These are phyloP conservation scores for Picochlorum sp. DNA, from an alignment of 139 green algal genomes.

Conservation along the genomic window DNA sequence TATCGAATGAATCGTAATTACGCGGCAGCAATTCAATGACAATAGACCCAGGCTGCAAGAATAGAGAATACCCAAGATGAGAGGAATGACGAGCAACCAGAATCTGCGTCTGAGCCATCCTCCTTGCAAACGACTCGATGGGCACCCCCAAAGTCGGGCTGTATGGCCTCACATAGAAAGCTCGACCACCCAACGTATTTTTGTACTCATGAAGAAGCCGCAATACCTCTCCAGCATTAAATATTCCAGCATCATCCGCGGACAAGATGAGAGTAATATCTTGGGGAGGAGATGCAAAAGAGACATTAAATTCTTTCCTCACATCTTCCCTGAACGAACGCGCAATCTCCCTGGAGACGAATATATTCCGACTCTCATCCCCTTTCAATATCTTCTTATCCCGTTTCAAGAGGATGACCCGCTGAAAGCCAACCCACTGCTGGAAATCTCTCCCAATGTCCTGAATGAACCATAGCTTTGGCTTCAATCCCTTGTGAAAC, in stretches of 20 bases:
- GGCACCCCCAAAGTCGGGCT: conserved; percentile 35
- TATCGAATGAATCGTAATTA: conserved; percentile 72
- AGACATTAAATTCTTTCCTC: background rate
- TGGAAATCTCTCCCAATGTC: conserved; percentile 8
- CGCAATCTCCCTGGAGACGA: background rate
- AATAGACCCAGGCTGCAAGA: conserved; percentile 45
- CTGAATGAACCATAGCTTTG: conserved; percentile 38
- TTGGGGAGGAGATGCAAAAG: conserved; percentile 8
- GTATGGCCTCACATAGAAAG: conserved; percentile 35
- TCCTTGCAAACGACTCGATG: conserved; percentile 53
- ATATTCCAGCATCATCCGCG: background rate
- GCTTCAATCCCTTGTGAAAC: background rate
- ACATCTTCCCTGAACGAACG: background rate
- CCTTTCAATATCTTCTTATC: background rate
- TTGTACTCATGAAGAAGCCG: conserved; percentile 36
- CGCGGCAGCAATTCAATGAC: conserved; percentile 71
- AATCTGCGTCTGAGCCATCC: conserved; percentile 49
- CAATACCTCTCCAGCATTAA: conserved; percentile 32
- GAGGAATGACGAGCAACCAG: conserved; percentile 62
- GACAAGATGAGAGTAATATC: conserved; percentile 46
- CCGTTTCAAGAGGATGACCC: conserved; percentile 27
- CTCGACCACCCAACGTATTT: conserved; percentile 1
- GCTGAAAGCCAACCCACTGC: conserved; percentile 64
- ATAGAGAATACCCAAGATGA: conserved; percentile 51
- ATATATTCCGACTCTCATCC: background rate